Base-by-base conservation (phyloP, 2,329 filamentous ascomycete genomes). In the Cladobotryum mycophilum region DNA sequence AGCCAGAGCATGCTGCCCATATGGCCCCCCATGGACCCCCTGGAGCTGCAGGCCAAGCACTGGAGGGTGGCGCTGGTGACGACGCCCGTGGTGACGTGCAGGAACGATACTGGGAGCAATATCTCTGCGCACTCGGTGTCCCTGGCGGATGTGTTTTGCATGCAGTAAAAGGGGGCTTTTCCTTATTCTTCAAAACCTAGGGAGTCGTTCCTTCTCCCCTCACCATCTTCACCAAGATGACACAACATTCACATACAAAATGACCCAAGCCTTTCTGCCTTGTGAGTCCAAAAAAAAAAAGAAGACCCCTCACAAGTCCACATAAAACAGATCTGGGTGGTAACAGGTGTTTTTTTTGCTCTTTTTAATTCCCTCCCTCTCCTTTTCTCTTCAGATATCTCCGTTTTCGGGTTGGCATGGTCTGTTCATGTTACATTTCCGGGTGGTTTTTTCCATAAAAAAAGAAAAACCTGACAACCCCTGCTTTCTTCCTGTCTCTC, bases 21-120 rank as follows among this genome's bases (percentile, higher is more conserved):
- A 53, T 76, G 77, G 63, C 68, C 69, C 20, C 55, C 60, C 35
- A 58, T 66, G 25, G 67, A 73, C 35, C 65, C 70, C 0, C 61
- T 68, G 49, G 66, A 72, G 47, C 62, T 81, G 17, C 76, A 80
- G 64, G 64, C 69, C 5, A 70, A 70, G 57, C 76, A 80, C 58
- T 75, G 69, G 64, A 73, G 78, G 5, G 62, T 82, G n/a, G 73
- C 74, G 48, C 67, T 80, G 2, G 74, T 78, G 25, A 74, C 78
- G 5, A 80, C 78, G 0, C 79, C 79, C 1, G 71, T 75, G 8
- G 71, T 81, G 42, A 80, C 76, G 2, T 72, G 78, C 57, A 70
- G 77, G 33, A 77, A 79, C 55, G 77, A 81, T 36, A 71, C 65
- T 2, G 75, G 73, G 13, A 59, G 63, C 41, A 71, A 69, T 48